Evolutionary conservation across 768 basidiomycete species (phyloP), one percentile per base, ranked within the genome.

Genomic region (Suillus luteus): DNA sequence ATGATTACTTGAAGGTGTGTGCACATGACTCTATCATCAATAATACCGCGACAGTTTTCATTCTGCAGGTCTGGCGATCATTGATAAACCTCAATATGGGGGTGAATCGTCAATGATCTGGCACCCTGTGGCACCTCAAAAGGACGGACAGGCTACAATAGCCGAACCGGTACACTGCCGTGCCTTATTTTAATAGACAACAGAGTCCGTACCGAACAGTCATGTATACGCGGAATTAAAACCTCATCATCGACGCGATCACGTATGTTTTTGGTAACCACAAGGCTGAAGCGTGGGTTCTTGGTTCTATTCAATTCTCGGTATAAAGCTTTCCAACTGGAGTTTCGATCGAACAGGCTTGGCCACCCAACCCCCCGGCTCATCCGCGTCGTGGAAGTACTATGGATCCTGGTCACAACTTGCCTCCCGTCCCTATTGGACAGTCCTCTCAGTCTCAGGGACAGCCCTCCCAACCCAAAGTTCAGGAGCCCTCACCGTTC

Each of bases 341-440:
- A 6, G 31, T 2, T 33, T 51, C 1, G 19, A 9, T 19, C 44
- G 52, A 54, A 31, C 31, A 33, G 19, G 7, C 14, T 38, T 38
- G 55, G 14, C n/a, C 37, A 24, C 55, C 14, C 22, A 24, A 51
- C 24, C 19, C 35, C 41, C 3, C 43, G 31, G 14, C 33, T 35
- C 44, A 17, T 46, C 10, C 35, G 27, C 48, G 15, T 59, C 43
- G n/a, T 61, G 41, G 46, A 40, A 27, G 55, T 15, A 59, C 7
- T 40, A 73, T 73, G 72, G 67, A 73, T 54, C 54, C 15, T 14
- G 62, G 51, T 2, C 67, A 22, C 51, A 31, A 51, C 9, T 37
- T 54, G 5, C 65, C 37, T 15, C 5, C 27, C 2, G n/a, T 31
- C 7, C 15, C 59, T 33, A 52, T 33, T 14, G 33, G 57, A 17